phyloP scores from a whole-genome alignment of 1,139 yeast species.

The Candida tropicalis region DNA sequence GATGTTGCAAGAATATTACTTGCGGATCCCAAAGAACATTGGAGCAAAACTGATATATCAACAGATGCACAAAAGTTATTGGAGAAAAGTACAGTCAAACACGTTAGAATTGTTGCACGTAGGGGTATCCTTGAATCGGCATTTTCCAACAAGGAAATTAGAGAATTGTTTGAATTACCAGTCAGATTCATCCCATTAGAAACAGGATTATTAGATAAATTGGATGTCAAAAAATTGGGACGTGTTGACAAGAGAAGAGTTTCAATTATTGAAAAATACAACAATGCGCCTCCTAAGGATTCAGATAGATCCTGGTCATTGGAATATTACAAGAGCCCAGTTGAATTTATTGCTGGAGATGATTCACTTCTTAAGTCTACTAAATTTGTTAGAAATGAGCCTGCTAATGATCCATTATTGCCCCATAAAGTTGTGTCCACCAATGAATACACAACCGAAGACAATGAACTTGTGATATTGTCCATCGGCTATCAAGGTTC shows the following conservation, averaged over 20 bases:
- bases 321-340: constrained; percentile 71
- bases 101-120: constrained; percentile 78
- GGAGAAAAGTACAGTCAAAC: constrained; percentile 52
- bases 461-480: constrained; percentile 72
- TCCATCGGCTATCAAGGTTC: constrained; percentile 84
- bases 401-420: constrained; percentile 36
- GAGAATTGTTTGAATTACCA: constrained; percentile 74
- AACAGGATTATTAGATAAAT: constrained; percentile 40
- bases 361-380: constrained; percentile 48
- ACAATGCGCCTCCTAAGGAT: constrained; percentile 23
- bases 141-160: constrained; percentile 87
- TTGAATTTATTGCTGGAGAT: constrained; percentile 43
- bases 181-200: constrained; percentile 59
- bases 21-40: constrained; percentile 54
- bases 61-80: constrained; percentile 59
- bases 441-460: constrained; percentile 35
- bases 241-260: constrained; percentile 73
- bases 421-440: constrained; percentile 46
- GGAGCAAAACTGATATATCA: constrained; percentile 77
- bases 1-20: constrained; percentile 84
- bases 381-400: constrained; percentile 48
- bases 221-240: constrained; percentile 46
- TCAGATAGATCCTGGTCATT: constrained; percentile 56
- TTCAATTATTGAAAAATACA: constrained; percentile 60
- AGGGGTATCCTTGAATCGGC: constrained; percentile 84